These are phyloP conservation scores for Microdochium paspali DNA, from an alignment of 2,329 filamentous ascomycete genomes.

Conservation along the genomic window DNA sequence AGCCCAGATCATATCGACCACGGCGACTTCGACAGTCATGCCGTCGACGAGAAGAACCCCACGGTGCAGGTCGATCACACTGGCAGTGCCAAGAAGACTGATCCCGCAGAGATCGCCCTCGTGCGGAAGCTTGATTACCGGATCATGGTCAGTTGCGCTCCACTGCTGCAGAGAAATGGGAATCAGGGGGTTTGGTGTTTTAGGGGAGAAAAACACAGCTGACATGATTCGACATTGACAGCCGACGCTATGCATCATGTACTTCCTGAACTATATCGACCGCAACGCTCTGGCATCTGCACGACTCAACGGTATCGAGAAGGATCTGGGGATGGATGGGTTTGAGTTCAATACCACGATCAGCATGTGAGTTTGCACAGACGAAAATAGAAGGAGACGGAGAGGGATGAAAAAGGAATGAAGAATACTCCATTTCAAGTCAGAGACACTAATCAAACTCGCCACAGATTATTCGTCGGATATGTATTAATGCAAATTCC, in stretches of 20 bases:
- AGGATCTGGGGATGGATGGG: conserved; percentile 25
- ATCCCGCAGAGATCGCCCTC: conserved; percentile 23
- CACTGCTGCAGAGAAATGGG: not conserved
- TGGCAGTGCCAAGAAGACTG: conserved; percentile 20
- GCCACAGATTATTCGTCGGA: conserved; percentile 11
- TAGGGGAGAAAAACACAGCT: not conserved
- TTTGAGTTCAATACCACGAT: conserved; percentile 26
- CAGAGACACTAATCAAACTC: too few relatives aligned
- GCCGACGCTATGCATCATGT: conserved; percentile 24
- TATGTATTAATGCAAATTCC: conserved; percentile 30
- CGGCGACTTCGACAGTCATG: not conserved
- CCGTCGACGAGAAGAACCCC: conserved; percentile 1
- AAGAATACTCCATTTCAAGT: too few relatives aligned
- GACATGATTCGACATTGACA: too few relatives aligned
- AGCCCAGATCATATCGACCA: not conserved
- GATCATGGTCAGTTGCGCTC: conserved; percentile 16
- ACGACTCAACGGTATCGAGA: conserved; percentile 27
- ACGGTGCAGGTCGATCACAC: conserved; percentile 18
- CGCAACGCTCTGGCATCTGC: conserved; percentile 38
- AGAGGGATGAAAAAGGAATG: too few relatives aligned
- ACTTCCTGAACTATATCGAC: conserved; percentile 20
- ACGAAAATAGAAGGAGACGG: too few relatives aligned
- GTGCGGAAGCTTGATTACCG: conserved; percentile 24
- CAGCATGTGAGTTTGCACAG: conserved; percentile 13
- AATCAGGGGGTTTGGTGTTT: not conserved